Evolutionary conservation across 805 yeast genomes (phyloP).

Genomic region (Ogataea saltuana): DNA sequence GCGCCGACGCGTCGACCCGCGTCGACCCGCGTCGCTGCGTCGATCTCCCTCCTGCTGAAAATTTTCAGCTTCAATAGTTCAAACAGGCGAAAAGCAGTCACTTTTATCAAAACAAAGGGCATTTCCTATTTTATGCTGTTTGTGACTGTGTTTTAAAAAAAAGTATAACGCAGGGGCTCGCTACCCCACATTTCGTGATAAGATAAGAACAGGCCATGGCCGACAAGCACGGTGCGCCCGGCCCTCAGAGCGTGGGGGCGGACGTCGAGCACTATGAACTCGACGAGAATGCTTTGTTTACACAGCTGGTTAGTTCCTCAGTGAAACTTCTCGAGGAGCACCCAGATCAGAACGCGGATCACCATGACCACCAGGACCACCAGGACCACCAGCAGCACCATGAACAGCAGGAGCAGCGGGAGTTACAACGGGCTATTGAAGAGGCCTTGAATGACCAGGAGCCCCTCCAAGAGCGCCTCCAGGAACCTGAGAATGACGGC

Average conservation of each 20-base stretch:
- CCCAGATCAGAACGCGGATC: background rate
- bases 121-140: constrained; percentile 17
- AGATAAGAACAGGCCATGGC: constrained; percentile 17
- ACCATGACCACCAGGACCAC: background rate
- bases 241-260: constrained; percentile 7
- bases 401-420: constrained; percentile 3
- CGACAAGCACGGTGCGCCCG: constrained; percentile 5
- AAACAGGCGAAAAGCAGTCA: constrained; percentile 4
- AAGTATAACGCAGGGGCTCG: constrained; percentile 9
- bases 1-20: background rate
- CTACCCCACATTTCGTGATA: constrained; percentile 25
- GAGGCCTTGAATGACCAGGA: constrained; percentile 15
- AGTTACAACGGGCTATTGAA: constrained; percentile 17
- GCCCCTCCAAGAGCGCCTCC: background rate
- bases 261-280: constrained; percentile 13
- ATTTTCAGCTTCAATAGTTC: constrained; percentile 4
- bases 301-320: constrained; percentile 15
- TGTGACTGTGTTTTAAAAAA: constrained; percentile 29
- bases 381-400: background rate
- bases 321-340: constrained; percentile 4
- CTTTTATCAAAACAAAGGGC: constrained; percentile 2
- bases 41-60: background rate
- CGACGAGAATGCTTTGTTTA: constrained; percentile 18
- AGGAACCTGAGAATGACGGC: constrained; percentile 5
- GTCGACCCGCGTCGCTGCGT: background rate